phyloP scores from a whole-genome alignment of 148 eudicot species.

The Gaultheria prostrata region DNA sequence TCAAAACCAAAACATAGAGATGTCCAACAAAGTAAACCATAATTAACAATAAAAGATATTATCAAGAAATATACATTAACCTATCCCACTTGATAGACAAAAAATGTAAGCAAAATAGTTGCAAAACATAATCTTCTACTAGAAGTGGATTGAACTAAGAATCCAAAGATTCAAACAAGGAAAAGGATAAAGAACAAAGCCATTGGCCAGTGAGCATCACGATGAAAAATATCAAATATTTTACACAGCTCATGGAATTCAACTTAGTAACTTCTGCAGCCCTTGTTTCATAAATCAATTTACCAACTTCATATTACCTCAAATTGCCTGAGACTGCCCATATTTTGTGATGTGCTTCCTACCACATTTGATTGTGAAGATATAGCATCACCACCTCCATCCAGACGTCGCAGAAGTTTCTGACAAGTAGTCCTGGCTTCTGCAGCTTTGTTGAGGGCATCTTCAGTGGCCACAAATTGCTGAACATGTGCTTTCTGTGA shows the following conservation, averaged over 20 bases:
- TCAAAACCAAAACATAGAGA: not conserved
- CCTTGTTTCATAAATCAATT: slow-evolving; percentile 1
- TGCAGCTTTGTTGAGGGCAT: slow-evolving; percentile 88
- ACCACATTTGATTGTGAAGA: slow-evolving; percentile 52
- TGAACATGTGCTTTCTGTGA: slow-evolving; percentile 96
- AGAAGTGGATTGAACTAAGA: not conserved
- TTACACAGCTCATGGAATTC: not conserved
- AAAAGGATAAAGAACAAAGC: not conserved
- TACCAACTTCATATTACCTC: slow-evolving; percentile 50
- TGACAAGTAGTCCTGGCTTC: slow-evolving; percentile 76
- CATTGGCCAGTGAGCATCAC: slow-evolving; percentile 1
- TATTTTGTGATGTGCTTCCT: slow-evolving; percentile 71
- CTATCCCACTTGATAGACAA: not conserved
- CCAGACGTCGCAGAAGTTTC: slow-evolving; percentile 76
- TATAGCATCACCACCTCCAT: slow-evolving; percentile 69
- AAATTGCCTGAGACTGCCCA: slow-evolving; percentile 88
- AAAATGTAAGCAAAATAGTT: not conserved
- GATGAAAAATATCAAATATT: not conserved
- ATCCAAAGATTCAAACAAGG: not conserved
- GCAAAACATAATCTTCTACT: not conserved
- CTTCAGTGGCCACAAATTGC: slow-evolving; percentile 99
- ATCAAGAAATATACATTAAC: not conserved
- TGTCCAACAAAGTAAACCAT: not conserved
- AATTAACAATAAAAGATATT: not conserved
- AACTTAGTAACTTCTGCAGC: not conserved